phyloP scores from a whole-genome alignment of 2,329 filamentous ascomycete genomes.

The Exophiala sp. region DNA sequence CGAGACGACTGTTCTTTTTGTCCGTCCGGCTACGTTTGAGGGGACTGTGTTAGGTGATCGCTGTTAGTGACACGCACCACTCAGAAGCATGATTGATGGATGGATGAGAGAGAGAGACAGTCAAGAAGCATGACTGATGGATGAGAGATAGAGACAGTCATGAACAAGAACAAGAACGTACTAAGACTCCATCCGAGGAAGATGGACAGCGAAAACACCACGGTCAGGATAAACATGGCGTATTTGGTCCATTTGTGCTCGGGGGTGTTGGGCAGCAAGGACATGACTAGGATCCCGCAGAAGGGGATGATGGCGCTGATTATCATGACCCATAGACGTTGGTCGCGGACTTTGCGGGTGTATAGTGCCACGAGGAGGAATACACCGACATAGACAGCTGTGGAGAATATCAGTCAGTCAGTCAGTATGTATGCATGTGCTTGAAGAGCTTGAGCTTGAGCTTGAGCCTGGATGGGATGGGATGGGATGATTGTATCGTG shows the following conservation, averaged over 20 bases:
- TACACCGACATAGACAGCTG: conserved; percentile 31
- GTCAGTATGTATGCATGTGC: no score
- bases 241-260: conserved; percentile 36
- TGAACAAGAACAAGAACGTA: conserved; percentile 2
- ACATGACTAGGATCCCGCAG: conserved; percentile 34
- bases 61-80: no score
- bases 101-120: no score
- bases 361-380: conserved; percentile 33
- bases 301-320: conserved; percentile 32
- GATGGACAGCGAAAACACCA: conserved; percentile 32
- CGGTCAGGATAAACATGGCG: conserved; percentile 35
- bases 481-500: no score
- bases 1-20: conserved; percentile 44
- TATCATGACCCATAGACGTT: conserved; percentile 35
- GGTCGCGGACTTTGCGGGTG: conserved; percentile 29
- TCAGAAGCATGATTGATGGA: no score
- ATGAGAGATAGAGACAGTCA: conserved; percentile 20
- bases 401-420: no score
- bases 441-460: no score
- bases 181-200: conserved; percentile 35
- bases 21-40: conserved; percentile 44
- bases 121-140: no score
- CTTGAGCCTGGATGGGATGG: no score
- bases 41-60: no score
- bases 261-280: conserved; percentile 32